Base-by-base conservation (phyloP, 2,329 filamentous ascomycete species). In the Talaromyces sp. region DNA sequence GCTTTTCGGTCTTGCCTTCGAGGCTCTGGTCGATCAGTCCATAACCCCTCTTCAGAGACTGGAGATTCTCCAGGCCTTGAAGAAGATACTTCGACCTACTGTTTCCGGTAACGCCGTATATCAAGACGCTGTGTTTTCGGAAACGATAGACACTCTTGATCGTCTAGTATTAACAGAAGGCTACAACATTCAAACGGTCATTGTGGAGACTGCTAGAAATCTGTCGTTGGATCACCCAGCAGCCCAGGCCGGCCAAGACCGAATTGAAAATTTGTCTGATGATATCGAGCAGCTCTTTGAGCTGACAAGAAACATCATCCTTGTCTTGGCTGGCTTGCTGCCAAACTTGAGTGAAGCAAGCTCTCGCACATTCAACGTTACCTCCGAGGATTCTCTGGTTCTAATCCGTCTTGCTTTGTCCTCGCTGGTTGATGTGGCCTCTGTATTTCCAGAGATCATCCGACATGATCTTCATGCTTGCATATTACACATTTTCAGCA, bases 201-300 rank as follows among this genome's bases (percentile, higher is more conserved):
- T 99, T 70, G 92, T 99, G 9, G 90, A 96, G 68, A 97, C 98
- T 69, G 93, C 93, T 0, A 85, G 93, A 60, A 93, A 92, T 55
- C 81, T 99, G 17, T 97, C 93, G 68, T 84, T 98, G 19, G 89
- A 91, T 2, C 95, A 99, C 74, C 93, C 93, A 2, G 96, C 93
- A 1, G 93, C 95, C 2, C 86, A 91, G 64, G 86, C 85, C 67
- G 82, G 85, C 55, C 82, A 86, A 65, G 82, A 85, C 64, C 79
- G 83, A 32, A 86, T 88, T 44, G 90, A 92, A 58, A 89, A 95
- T 72, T 80, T 99, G 11, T 96, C 92, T 0, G 95, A 99, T 70
- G 95, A 99, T 71, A 96, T 99, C 65, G 95, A 99, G 71, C 95
- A 99, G 76, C 83, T 99, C 0, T 99, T 99, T 70, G 95, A 99